These are phyloP conservation scores for Nannizziopsis barbatae DNA, from an alignment of 2,329 filamentous ascomycete species.

Conservation along the genomic window DNA sequence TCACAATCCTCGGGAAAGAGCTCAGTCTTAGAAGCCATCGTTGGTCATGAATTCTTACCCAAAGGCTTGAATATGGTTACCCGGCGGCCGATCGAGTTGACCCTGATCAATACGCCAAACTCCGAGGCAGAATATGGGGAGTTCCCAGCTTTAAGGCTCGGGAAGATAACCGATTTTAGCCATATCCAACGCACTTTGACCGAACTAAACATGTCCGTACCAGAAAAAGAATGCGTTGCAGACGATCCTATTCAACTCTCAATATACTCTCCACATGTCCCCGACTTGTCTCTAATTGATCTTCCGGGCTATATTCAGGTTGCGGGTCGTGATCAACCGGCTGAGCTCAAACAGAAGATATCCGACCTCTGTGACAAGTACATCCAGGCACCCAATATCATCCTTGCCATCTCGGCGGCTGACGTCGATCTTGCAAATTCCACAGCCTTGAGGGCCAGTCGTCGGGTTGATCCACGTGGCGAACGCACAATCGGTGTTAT, in stretches of 20 bases:
- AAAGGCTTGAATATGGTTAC: slow-evolving; percentile 99
- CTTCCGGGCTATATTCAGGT: slow-evolving; percentile 97
- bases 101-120: slow-evolving; percentile 86
- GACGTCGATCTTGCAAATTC: slow-evolving; percentile 97
- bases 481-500: slow-evolving; percentile 97
- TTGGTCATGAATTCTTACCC: slow-evolving; percentile 92
- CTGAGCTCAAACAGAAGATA: slow-evolving; percentile 90
- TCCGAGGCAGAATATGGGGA: slow-evolving; percentile 85
- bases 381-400: slow-evolving; percentile 90
- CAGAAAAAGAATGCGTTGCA: slow-evolving; percentile 80
- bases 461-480: slow-evolving; percentile 83
- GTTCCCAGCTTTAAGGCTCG: slow-evolving; percentile 81
- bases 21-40: slow-evolving; percentile 90
- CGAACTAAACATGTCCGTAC: slow-evolving; percentile 86
- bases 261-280: slow-evolving; percentile 90
- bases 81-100: slow-evolving; percentile 86
- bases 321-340: slow-evolving; percentile 76
- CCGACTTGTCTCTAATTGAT: slow-evolving; percentile 90
- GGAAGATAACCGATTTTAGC: slow-evolving; percentile 81
- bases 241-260: slow-evolving; percentile 94
- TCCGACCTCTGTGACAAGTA: slow-evolving; percentile 96
- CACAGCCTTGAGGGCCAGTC: slow-evolving; percentile 76
- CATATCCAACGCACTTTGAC: slow-evolving; percentile 82
- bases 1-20: slow-evolving; percentile 98
- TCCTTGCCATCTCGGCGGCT: slow-evolving; percentile 91